Evolutionary conservation across 1,284 basidiomycete species (phyloP), one percentile per base, ranked within the genome.

Genomic region (Cutaneotrichosporon cavernicola): DNA sequence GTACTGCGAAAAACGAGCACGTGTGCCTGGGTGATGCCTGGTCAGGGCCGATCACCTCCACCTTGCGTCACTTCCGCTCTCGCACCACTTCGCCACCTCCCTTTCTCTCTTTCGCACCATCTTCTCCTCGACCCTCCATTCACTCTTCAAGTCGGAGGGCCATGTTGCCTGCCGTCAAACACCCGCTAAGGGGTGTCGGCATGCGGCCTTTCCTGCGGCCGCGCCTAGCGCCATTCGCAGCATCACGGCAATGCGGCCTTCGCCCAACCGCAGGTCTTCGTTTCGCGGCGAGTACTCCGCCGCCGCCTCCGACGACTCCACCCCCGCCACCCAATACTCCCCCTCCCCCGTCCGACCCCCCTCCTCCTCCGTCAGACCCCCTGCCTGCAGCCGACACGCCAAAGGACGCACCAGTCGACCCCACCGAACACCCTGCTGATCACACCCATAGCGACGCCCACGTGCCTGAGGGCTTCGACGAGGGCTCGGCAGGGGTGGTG

Each of bases 401-500:
- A 11, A 46, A 46, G 13, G n/a, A 22, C n/a, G 30, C 34, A 13
- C 34, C 34, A 36, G 11, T 26, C 22, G 52, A 36, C 4, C 30
- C 6, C 10, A 26, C 31, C 14, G 26, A 34, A 30, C 31, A 32
- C 31, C 16, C 32, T 2, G 47, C 53, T 14, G 26, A 38, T 16
- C 38, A 58, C 10, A 5, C n/a, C 7, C 32, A 51, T 16, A 26
- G 50, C 5, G 58, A 63, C 57, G 50, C 56, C 4, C 49, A 60
- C 22, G 51, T 60, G 2, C 60, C 61, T 4, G 56, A 56, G n/a
- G 40, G 13, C 14, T 56, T 40, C 40, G 53, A 43, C 5, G 43
- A 55, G 22, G 38, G 31, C 34, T 53, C 55, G n/a, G 32, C 34
- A 4, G 38, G 62, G 31, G 62, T 71, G 31, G 65, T 63, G 51